A percentile compares a stretch with the other conserved stretches of the same genome.
These are phyloP conservation scores for Geum urbanum DNA, from an alignment of 306 rosid species.

Conservation along the genomic window DNA sequence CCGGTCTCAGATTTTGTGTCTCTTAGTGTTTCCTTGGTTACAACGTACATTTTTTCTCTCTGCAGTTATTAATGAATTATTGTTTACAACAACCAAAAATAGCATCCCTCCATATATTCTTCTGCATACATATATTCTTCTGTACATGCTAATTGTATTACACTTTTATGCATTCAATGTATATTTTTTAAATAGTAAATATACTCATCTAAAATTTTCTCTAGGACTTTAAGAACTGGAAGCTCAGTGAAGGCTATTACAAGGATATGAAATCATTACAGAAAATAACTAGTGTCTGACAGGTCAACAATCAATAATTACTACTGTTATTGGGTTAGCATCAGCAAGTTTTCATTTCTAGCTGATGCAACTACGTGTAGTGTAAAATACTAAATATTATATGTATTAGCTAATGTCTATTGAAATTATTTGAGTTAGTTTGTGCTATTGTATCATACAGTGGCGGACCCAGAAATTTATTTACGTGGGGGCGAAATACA, in stretches of 20 bases:
- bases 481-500: too few species aligned
- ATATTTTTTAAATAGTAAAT: too few species aligned
- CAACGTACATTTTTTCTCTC: neutral
- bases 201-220: too few species aligned
- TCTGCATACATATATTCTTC: neutral
- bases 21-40: neutral
- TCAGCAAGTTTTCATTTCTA: neutral
- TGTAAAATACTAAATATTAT: neutral
- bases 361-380: neutral
- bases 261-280: too few species aligned
- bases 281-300: neutral
- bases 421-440: neutral
- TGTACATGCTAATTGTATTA: neutral
- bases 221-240: too few species aligned
- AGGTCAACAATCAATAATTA: neutral
- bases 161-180: too few species aligned
- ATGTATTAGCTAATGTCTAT: constrained; percentile 1
- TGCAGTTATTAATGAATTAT: neutral
- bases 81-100: neutral
- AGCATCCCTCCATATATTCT: neutral
- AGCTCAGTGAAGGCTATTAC: too few species aligned
- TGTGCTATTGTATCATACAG: too few species aligned
- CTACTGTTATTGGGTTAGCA: neutral
- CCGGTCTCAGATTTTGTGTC: neutral
- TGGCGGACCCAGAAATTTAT: too few species aligned